These are phyloP conservation scores for Boletus sp. DNA, from an alignment of 768 basidiomycete genomes.

Conservation along the genomic window DNA sequence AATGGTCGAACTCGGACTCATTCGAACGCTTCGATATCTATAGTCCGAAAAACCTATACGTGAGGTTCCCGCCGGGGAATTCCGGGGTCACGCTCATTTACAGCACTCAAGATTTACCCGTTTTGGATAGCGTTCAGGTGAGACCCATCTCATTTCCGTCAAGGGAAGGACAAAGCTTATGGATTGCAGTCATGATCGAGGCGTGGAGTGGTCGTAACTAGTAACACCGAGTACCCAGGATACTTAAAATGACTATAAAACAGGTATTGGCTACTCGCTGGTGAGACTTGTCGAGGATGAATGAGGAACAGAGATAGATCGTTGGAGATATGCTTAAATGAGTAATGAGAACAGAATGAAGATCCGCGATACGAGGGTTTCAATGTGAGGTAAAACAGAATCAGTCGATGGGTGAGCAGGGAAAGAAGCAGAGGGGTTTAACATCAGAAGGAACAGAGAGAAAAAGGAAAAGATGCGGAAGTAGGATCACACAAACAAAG, in stretches of 20 bases:
- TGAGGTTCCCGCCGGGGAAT: no score
- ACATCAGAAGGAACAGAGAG: background rate
- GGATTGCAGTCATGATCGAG: constrained; percentile 19
- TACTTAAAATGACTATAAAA: constrained; percentile 17
- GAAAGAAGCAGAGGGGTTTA: constrained; percentile 1
- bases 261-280: constrained; percentile 17
- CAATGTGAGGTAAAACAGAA: constrained; percentile 14
- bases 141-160: constrained; percentile 13
- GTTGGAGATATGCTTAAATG: constrained; percentile 12
- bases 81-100: no score
- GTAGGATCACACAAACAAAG: constrained; percentile 6
- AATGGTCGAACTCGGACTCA: constrained; percentile 11
- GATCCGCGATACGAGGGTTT: constrained; percentile 15
- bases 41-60: background rate
- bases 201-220: constrained; percentile 25
- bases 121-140: background rate
- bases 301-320: constrained; percentile 2
- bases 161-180: background rate
- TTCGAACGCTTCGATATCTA: background rate
- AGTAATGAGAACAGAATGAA: constrained; percentile 9
- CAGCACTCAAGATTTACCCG: background rate
- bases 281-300: constrained; percentile 1
- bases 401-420: constrained; percentile 1
- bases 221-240: constrained; percentile 13
- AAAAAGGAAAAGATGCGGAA: constrained; percentile 10